phyloP scores from a whole-genome alignment of 495 filamentous ascomycete genomes.

The Neurospora sublineolata region DNA sequence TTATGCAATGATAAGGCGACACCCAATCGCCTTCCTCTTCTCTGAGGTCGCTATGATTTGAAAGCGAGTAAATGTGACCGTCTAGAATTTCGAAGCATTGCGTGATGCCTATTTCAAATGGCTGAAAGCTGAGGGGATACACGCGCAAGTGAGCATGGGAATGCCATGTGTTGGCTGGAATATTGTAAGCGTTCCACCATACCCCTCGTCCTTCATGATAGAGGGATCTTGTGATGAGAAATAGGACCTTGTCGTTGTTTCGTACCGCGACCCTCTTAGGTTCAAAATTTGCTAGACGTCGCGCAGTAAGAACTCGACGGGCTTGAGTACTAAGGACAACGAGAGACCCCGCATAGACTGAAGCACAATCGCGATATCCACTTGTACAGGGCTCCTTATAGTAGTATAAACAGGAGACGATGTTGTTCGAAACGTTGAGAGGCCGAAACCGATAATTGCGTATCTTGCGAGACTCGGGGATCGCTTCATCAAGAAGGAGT shows the following conservation, averaged over 20 bases:
- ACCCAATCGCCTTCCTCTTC: constrained; percentile 57
- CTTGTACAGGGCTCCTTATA: constrained; percentile 2
- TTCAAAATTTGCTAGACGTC: constrained; percentile 30
- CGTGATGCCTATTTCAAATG: constrained; percentile 53
- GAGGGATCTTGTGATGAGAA: constrained; percentile 2
- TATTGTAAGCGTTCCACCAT: constrained; percentile 30
- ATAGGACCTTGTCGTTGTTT: constrained; percentile 52
- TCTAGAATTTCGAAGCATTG: constrained; percentile 63
- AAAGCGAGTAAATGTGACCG: constrained; percentile 60
- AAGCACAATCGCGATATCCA: background rate
- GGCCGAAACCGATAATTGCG: constrained; percentile 42
- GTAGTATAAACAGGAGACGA: constrained; percentile 47
- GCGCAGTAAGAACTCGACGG: constrained; percentile 28
- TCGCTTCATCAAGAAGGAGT: constrained; percentile 26
- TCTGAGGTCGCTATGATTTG: constrained; percentile 52
- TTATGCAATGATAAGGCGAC: constrained; percentile 60
- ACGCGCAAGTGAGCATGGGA: constrained; percentile 18
- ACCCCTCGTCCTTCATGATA: background rate
- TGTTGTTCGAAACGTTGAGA: constrained; percentile 49
- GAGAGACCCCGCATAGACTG: constrained; percentile 37
- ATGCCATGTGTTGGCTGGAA: constrained; percentile 26
- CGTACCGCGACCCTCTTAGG: constrained; percentile 52
- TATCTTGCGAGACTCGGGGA: constrained; percentile 18
- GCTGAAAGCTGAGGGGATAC: constrained; percentile 42
- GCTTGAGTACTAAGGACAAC: constrained; percentile 45